These are phyloP conservation scores for Caryocar brasiliense DNA, from an alignment of 441 rosid genomes.

Conservation along the genomic window DNA sequence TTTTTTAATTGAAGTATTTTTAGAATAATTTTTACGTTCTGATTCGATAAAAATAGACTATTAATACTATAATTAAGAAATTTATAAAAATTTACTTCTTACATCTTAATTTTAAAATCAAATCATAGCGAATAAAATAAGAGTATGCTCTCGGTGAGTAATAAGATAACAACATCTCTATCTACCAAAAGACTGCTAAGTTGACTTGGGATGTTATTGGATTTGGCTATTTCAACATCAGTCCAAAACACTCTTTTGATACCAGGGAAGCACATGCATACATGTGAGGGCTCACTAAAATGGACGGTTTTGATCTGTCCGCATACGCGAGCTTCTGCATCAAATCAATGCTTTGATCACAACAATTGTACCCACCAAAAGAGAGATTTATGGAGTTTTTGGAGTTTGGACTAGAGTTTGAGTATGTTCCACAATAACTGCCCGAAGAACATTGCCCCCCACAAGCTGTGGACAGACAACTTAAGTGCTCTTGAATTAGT, in stretches of 20 bases:
- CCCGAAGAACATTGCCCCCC: neutral
- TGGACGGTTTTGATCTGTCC: constrained; percentile 24
- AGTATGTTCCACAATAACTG: neutral
- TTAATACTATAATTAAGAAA: too few species aligned
- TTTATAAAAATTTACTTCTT: too few species aligned
- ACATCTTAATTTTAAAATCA: too few species aligned
- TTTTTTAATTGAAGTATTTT: too few species aligned
- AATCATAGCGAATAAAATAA: too few species aligned
- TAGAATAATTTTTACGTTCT: too few species aligned
- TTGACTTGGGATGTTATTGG: constrained; percentile 33
- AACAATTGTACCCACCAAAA: neutral
- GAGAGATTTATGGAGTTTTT: neutral
- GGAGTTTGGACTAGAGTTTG: neutral
- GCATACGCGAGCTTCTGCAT: neutral
- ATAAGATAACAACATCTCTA: constrained; percentile 17
- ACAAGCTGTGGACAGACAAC: constrained; percentile 10
- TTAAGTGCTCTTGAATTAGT: too few species aligned
- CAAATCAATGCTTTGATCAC: constrained; percentile 5
- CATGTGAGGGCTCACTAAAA: constrained; percentile 41
- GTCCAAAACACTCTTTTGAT: constrained; percentile 58
- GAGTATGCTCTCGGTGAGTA: too few species aligned
- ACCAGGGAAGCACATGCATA: constrained; percentile 43
- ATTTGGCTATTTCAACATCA: constrained; percentile 25
- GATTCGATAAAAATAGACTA: too few species aligned
- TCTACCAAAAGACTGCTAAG: constrained; percentile 23